Base-by-base conservation (phyloP, 2,329 filamentous ascomycete species). In the Colletotrichum higginsianum region DNA sequence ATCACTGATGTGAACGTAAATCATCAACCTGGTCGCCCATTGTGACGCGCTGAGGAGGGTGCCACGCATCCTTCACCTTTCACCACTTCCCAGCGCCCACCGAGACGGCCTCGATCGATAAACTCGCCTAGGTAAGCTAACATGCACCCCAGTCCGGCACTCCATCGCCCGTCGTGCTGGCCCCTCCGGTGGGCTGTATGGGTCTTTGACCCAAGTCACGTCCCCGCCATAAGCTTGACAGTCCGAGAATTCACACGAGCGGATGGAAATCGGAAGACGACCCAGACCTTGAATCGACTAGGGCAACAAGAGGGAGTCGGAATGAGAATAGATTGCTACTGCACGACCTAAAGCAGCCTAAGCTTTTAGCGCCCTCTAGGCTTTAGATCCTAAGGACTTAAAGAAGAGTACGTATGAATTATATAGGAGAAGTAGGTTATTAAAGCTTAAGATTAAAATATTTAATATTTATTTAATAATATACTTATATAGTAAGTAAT, bases 61-160 rank as follows among this genome's bases (percentile, higher is more conserved):
- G 56, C 56, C 30, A 15, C 18, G 18, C 56, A 26, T 60, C 56
- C 56, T 26, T 40, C 56, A 42, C 35, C 35, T 40, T 5, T 13
- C 8, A 23, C 23, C 35, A 42, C 53, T 35, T 30, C 35, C 30
- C 8, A 42, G n/a, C 23, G 23, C 42, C 8, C 4, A 26, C 2
- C 44, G 18, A 49, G 58, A 26, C 42, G 42, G 42, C 26, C 42
- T 38, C n/a, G 6, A 40, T 65, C 16, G 52, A 57, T 15, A n/a
- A 38, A 42, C 42, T 47, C 49, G 44, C 52, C 12, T 18, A 47
- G 53, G n/a, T 16, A 47, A 49, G 30, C n/a, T 55, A 52, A 46
- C 38, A 44, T 58, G 66, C 46, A 68, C 61, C 61, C 66, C 66
- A 58, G 66, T 46, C 61, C 66, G 61, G 66, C 66, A 68, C 53